Evolutionary conservation across 306 rosid species (phyloP).

Genomic region (Dryas alaskensis): DNA sequence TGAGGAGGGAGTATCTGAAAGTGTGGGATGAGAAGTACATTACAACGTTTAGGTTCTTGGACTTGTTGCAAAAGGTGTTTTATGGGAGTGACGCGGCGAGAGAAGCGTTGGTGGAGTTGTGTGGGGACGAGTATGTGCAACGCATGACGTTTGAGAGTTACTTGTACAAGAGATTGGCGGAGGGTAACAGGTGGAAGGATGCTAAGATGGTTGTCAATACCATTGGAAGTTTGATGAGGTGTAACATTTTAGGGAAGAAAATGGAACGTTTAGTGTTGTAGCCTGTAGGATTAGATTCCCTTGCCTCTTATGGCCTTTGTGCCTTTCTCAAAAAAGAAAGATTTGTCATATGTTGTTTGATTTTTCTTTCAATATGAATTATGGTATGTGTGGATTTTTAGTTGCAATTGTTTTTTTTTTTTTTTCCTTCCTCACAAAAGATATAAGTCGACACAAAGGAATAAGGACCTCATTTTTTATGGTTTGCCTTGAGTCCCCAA

Average conservation of each 20-base stretch:
- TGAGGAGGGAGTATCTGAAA: conserved; percentile 74
- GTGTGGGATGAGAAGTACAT: conserved; percentile 63
- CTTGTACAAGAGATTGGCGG: conserved; percentile 67
- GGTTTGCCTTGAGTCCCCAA: no score
- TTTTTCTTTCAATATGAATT: no score
- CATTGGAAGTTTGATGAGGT: conserved; percentile 66
- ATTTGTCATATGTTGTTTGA: no score
- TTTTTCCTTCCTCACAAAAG: no score
- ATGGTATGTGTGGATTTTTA: no score
- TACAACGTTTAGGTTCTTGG: conserved; percentile 63
- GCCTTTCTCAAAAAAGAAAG: no score
- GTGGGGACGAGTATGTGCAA: conserved; percentile 90
- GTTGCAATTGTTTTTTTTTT: no score
- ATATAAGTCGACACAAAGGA: no score
- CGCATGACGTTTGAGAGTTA: conserved; percentile 90
- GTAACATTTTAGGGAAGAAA: conserved; percentile 33
- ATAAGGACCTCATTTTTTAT: no score
- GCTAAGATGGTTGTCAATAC: conserved; percentile 55
- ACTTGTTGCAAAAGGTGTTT: conserved; percentile 77
- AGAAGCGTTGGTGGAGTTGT: conserved; percentile 91
- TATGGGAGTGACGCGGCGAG: conserved; percentile 67
- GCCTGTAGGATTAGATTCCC: not conserved
- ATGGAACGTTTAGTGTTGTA: conserved; percentile 34
- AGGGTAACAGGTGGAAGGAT: conserved; percentile 60
- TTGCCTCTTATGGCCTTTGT: not conserved